Evolutionary conservation across 225 moss, liverwort and hornwort species (phyloP), one percentile per base, ranked within the genome.

Genomic region (Pseudoscleropodium purum): DNA sequence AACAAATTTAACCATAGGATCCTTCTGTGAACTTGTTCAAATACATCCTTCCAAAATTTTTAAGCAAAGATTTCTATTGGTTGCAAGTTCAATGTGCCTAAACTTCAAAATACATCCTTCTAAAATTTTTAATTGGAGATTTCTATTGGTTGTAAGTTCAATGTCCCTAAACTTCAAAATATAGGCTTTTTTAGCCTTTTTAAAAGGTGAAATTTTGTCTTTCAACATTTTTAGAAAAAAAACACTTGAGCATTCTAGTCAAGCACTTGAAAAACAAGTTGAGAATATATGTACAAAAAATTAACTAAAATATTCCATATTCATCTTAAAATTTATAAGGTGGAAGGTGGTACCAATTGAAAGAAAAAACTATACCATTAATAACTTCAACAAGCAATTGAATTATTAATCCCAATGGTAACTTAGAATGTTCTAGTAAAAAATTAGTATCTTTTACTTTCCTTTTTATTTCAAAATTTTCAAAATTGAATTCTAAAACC

Each of bases 21-120:
- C 3, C 8, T 41, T 70, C 15, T 70, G 1, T 41, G 15, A 70
- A 41, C 4, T 25, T 70, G 3, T 26, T 41, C 9, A 26, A 41
- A 4, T 70, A 69, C n/a, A n/a, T n/a, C n/a, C n/a, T 69, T 0
- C 6, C 9, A 5, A 66, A 34, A 18, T 10, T 37, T 37, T 37
- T 11, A 7, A 69, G 4, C 13, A 1, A 13, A n/a, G 2, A 23
- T 69, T 13, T 13, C 23, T 7, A 69, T 0, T 13, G 2, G n/a
- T n/a, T 69, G 23, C 23, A 69, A 23, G 23, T n/a, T 68, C 21
- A n/a, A 21, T 68, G n/a, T 37, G 4, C 1, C 47, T 8, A 47
- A 47, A 47, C 47, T 47, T 47, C 47, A 41, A n/a, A n/a, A 2
- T 72, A 70, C n/a, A 39, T 39, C 39, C 39, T 70, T 0, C 4